Evolutionary conservation across 345 rosid genomes (phyloP).

Genomic region (Physaria fendleri): DNA sequence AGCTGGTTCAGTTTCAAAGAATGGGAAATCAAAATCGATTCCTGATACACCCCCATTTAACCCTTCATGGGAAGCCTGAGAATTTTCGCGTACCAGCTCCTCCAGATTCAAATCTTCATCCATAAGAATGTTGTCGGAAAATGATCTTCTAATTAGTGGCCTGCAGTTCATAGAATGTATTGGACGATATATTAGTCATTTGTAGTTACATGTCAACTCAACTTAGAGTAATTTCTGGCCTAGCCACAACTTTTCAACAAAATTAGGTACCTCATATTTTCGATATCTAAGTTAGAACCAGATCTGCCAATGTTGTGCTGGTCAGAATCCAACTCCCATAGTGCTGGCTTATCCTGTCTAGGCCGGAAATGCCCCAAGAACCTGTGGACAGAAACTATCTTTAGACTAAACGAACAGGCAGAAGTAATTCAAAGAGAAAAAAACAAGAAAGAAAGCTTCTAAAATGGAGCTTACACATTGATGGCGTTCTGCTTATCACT

Average conservation of each 20-base stretch:
- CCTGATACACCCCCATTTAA: conserved; percentile 21
- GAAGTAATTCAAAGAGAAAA: not conserved
- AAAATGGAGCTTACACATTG: conserved; percentile 24
- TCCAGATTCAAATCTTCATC: conserved; percentile 20
- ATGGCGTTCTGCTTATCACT: conserved; percentile 27
- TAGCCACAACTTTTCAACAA: conserved; percentile 1
- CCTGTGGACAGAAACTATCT: conserved; percentile 6
- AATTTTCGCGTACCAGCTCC: conserved; percentile 10
- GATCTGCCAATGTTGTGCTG: conserved; percentile 17
- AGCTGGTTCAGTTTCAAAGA: conserved; percentile 24
- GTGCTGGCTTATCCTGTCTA: conserved; percentile 15
- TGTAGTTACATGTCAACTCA: not conserved
- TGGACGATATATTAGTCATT: not conserved
- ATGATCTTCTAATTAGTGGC: conserved; percentile 28
- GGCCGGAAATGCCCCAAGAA: conserved; percentile 34
- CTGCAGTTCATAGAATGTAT: conserved; percentile 15
- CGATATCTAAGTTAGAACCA: conserved; percentile 26
- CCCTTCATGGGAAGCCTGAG: conserved; percentile 23
- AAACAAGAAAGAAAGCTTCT: not conserved
- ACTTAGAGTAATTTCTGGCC: not conserved
- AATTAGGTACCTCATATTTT: conserved; percentile 17
- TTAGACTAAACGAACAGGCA: not conserved
- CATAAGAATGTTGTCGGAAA: conserved; percentile 21
- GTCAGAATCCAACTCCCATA: conserved; percentile 32
- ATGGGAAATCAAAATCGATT: conserved; percentile 14